Evolutionary conservation across 345 rosid species (phyloP), one percentile per base, ranked within the genome.

Genomic region (Eutrema heterophyllum): DNA sequence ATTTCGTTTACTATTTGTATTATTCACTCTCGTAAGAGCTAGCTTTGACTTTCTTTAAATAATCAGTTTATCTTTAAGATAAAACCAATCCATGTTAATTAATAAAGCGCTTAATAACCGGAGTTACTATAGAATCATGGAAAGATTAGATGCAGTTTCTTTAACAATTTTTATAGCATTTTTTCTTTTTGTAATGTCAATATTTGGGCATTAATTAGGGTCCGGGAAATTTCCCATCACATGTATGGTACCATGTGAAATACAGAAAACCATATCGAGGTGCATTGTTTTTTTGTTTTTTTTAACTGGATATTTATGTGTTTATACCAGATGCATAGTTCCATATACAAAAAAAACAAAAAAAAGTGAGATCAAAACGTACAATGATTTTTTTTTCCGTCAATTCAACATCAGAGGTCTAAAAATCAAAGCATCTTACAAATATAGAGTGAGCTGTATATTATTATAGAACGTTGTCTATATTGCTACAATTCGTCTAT

Each of bases 21-120:
- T 58, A 71, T 77, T 57, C 63, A 77, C 72, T 65, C 44, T 51
- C 51, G 57, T 59, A 77, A 50, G 71, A 65, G 68, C 72, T 64
- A 64, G 10, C 26, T 77, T 71, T 77, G 81, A 77, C 81, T 77
- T 77, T 77, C 57, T 77, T 77, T 65, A 64, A 77, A 66, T 41
- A 71, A 56, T 41, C 14, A 49, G n/a, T 64, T 63, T 64, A 10
- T 71, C 59, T 40, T 57, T n/a, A 21, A 67, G 68, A 68, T 41
- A 24, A 60, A 75, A 59, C 68, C 21, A 71, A 41, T 51, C 27
- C 60, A 56, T 65, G 41, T 64, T 56, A 49, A 60, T 53, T 35
- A 18, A 11, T 32, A 32, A 52, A 68, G 48, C 13, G 18, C 7
- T 36, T 53, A 26, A 5, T 45, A 75, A 29, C 26, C 63, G 14